Base-by-base conservation (phyloP, 805 yeast species). In the Pichia cephalocereana region DNA sequence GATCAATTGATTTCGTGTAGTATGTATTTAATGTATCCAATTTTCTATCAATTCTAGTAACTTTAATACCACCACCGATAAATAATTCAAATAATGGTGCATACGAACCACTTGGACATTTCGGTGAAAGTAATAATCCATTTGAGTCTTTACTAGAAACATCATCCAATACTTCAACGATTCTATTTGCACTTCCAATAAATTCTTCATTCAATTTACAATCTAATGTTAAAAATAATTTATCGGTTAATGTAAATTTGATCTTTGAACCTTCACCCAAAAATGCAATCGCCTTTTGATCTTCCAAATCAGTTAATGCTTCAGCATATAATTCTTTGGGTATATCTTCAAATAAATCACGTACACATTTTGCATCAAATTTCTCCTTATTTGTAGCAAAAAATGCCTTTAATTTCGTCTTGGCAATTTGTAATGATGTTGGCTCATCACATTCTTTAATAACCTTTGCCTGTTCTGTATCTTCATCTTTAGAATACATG, bases 1-100 rank as follows among this genome's bases (percentile, higher is more conserved):
- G 77, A 52, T 86, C 95, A 39, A 86, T 75, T 18, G 78, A 70
- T 52, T 96, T 74, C 1, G 96, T 84, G 38, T 83, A 83, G 60
- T 89, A 90, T 12, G 86, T 82, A 36, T 73, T 70, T n/a, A 74
- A 61, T 19, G 64, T 63, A 15, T 68, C 71, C 49, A 77, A 71
- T 10, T 73, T 65, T 46, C 75, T 74, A 54, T 85, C 86, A 23
- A 85, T 71, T 41, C 83, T 70, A 5, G 72, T 71, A 4, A 82
- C 52, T 10, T 65, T 60, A 5, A 81, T 53, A 15, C 63, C 59
- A 6, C 64, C 57, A 7, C 67, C 61, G 3, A 80, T 74, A 17
- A 83, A 54, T 34, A 79, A 59, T 46, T 82, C 81, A 41, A 87
- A 59, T 15, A 88, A 59, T 2, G 80, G 65, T 15, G 83, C 79